Percentiles rank a stretch among this genome's conserved stretches.
Conservation (phyloP, 2,329 filamentous ascomycete genomes). For the Endothia cerciana region DNA sequence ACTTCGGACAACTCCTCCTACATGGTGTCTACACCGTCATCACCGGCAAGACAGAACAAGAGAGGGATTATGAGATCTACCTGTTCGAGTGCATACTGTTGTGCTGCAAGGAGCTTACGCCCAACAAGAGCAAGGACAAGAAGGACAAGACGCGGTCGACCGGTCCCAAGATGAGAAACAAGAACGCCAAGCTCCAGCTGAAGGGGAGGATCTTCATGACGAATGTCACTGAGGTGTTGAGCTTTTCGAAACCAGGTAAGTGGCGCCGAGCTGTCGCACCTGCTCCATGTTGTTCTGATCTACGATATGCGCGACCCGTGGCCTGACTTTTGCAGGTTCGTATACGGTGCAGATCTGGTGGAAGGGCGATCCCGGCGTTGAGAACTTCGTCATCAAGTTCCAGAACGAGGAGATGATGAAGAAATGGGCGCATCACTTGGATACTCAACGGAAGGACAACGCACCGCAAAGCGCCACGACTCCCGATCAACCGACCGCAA, state of each 20-base stretch:
- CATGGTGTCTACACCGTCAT: slow-evolving; percentile 91
- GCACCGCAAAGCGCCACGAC: slow-evolving; percentile 51
- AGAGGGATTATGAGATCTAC: slow-evolving; percentile 98
- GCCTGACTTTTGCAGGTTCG: slow-evolving; percentile 63
- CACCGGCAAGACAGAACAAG: slow-evolving; percentile 85
- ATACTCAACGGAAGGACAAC: slow-evolving; percentile 72
- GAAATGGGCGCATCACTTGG: slow-evolving; percentile 84
- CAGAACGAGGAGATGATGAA: slow-evolving; percentile 89
- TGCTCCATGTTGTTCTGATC: not conserved
- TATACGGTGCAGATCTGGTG: slow-evolving; percentile 98
- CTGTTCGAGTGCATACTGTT: slow-evolving; percentile 94
- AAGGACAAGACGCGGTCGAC: slow-evolving; percentile 64
- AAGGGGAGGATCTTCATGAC: slow-evolving; percentile 99
- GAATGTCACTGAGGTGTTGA: slow-evolving; percentile 94
- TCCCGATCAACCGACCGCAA: slow-evolving; percentile 61
- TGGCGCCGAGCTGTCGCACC: slow-evolving; percentile 19
- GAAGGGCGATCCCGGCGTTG: slow-evolving; percentile 94
- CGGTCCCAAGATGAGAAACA: slow-evolving; percentile 61
- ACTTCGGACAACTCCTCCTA: slow-evolving; percentile 87
- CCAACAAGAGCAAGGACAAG: slow-evolving; percentile 82
- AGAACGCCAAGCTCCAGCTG: slow-evolving; percentile 83
- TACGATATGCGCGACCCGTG: slow-evolving; percentile 16
- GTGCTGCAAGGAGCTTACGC: slow-evolving; percentile 93
- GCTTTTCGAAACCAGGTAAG: slow-evolving; percentile 83
- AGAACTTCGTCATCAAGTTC: slow-evolving; percentile 96